phyloP scores from a whole-genome alignment of 2,329 filamentous ascomycete genomes.

The Lojkania enalia region DNA sequence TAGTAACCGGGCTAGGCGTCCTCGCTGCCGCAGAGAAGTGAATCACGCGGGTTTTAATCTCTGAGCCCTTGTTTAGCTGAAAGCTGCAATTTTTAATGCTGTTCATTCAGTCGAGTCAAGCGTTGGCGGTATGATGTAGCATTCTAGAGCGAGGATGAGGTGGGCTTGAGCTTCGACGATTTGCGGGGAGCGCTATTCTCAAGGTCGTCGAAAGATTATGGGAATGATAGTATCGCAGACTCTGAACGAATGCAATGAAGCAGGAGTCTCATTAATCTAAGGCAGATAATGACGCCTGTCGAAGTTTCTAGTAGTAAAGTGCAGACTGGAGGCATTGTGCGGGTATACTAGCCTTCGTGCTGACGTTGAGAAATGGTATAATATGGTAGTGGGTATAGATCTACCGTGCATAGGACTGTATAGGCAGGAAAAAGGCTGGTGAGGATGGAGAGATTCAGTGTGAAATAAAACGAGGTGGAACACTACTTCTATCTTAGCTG shows the following conservation, averaged over 20 bases:
- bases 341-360: background rate
- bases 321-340: background rate
- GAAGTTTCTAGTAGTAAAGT: background rate
- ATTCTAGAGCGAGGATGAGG: no score
- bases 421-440: constrained; percentile 6
- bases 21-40: constrained; percentile 5
- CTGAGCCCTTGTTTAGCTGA: no score
- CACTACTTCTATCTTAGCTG: constrained; percentile 11
- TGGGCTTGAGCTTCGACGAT: no score
- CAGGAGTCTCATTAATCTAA: no score
- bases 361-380: constrained; percentile 9
- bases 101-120: no score
- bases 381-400: constrained; percentile 10
- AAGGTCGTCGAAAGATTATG: no score
- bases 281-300: no score
- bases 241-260: no score
- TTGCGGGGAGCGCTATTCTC: no score
- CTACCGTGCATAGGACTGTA: constrained; percentile 13
- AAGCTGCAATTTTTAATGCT: no score
- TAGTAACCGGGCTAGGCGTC: constrained; percentile 8
- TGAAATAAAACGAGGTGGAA: constrained; percentile 14
- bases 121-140: no score
- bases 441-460: constrained; percentile 10
- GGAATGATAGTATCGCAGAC: no score
- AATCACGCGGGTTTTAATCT: constrained; percentile 2